A percentile compares a stretch with the other conserved stretches of the same genome.
These are phyloP conservation scores for Puccinia horiana DNA, from an alignment of 1,284 basidiomycete genomes.

Conservation along the genomic window DNA sequence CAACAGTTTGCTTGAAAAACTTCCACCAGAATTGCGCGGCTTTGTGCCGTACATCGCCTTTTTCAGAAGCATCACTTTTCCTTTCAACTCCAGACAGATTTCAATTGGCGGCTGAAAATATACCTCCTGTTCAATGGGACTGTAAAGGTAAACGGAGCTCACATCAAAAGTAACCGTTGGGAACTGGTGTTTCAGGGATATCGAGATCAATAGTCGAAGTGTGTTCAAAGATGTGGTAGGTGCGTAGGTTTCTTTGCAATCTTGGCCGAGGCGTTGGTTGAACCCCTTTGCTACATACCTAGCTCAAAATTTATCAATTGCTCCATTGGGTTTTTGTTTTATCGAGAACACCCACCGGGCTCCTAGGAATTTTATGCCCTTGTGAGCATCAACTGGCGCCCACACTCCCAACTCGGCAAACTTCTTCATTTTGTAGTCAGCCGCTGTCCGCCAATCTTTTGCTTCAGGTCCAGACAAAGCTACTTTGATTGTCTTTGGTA, in stretches of 20 bases:
- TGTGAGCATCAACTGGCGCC: neutral
- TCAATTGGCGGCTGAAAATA: neutral
- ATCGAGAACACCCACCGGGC: conserved; percentile 13
- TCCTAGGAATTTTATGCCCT: neutral
- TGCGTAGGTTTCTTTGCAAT: neutral
- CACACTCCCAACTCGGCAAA: neutral
- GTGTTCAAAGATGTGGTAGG: neutral
- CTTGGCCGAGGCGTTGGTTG: neutral
- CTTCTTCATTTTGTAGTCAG: neutral
- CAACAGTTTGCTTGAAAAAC: neutral
- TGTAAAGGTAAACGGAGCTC: conserved; percentile 11
- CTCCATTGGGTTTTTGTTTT: neutral
- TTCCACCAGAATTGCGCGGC: neutral
- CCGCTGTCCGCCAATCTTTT: neutral
- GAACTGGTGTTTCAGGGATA: neutral
- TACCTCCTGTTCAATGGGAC: neutral
- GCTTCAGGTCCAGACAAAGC: neutral
- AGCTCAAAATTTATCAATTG: neutral
- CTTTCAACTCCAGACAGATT: neutral
- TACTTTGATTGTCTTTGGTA: neutral
- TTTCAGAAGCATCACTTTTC: neutral
- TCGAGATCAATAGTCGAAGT: neutral
- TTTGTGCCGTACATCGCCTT: neutral
- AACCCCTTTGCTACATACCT: conserved; percentile 13
- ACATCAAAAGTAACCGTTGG: conserved; percentile 17